These are phyloP conservation scores for Haberlea rhodopensis DNA, from an alignment of 257 asterid species.

Conservation along the genomic window DNA sequence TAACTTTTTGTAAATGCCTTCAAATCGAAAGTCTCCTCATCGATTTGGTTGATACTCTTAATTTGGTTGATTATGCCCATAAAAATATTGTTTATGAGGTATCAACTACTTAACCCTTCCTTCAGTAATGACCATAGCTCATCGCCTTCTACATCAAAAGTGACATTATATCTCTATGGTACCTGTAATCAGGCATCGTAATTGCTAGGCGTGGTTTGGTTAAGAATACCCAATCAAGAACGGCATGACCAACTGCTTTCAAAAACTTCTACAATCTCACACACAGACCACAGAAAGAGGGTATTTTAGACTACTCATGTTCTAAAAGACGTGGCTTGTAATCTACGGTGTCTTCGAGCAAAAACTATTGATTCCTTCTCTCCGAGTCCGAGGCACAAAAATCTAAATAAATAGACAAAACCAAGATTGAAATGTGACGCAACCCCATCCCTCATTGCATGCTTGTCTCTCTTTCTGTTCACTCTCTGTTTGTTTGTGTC, in stretches of 20 bases:
- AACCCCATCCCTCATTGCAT: slow-evolving; percentile 56
- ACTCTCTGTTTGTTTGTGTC: too few species aligned
- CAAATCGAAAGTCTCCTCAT: too few species aligned
- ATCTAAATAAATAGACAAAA: slow-evolving; percentile 28
- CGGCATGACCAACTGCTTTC: background rate
- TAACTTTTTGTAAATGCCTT: too few species aligned
- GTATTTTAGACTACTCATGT: slow-evolving; percentile 15
- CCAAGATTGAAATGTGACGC: slow-evolving; percentile 28
- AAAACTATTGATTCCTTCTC: slow-evolving; percentile 27
- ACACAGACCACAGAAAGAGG: background rate
- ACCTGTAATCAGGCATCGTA: background rate
- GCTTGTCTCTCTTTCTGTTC: slow-evolving; percentile 46
- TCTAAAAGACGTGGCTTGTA: slow-evolving; percentile 26
- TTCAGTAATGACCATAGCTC: too few species aligned
- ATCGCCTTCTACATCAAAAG: too few species aligned
- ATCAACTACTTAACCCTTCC: too few species aligned
- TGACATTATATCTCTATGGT: background rate
- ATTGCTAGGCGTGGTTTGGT: background rate
- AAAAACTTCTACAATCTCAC: background rate
- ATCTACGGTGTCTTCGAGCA: slow-evolving; percentile 33
- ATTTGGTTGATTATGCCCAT: too few species aligned
- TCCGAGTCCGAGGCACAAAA: slow-evolving; percentile 24
- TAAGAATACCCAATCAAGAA: background rate
- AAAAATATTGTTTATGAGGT: too few species aligned
- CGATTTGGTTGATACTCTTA: too few species aligned